Base-by-base conservation (phyloP, 1,284 basidiomycete genomes). In the Sphagnurus paluster region DNA sequence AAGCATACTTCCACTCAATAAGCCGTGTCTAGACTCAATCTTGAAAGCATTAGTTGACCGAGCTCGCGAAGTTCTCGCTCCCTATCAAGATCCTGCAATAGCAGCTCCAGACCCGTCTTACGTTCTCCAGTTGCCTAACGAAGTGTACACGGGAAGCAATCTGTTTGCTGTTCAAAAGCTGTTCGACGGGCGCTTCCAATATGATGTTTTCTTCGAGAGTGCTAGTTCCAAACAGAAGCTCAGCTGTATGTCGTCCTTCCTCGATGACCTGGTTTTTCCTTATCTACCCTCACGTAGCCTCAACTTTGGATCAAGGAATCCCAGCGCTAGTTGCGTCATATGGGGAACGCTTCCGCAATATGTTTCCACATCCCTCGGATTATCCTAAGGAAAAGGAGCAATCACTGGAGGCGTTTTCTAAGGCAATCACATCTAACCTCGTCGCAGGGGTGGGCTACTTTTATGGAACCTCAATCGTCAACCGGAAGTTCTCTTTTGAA, bases 381-480 rank as follows among this genome's bases (percentile, higher is more conserved):
- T 80, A 76, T 55, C 64, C 70, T 44, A 70, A 72, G 1, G 66
- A 74, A 5, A 69, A 77, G 44, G 65, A 67, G 39, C 68, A 77
- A 46, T 66, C 72, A n/a, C 64, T 90, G 14, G 70, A 83, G 47
- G 71, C 70, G 0, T 95, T 95, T 62, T 95, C 93, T 1, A 87
- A 89, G 59, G 86, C 87, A 11, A 80, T 96, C 50, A 94, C 92
- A 0, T 87, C 94, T 0, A 96, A 93, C 62, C 76, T 97, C 35
- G 67, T 96, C 10, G 94, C 91, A 41, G 94, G 94, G 29, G 84
- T 98, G 37, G 94, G 95, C 9, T 98, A 95, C 69, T 98, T 93
- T 66, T 88, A 94, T 57, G 94, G 94, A n/a, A 80, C 77, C 2
- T 93, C 91, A 0, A 86, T 98, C 53, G 80, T 96, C 13, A 90